Evolutionary conservation across 176 grass and related monocot genomes (phyloP).

Genomic region (Cenchrus purpureus): DNA sequence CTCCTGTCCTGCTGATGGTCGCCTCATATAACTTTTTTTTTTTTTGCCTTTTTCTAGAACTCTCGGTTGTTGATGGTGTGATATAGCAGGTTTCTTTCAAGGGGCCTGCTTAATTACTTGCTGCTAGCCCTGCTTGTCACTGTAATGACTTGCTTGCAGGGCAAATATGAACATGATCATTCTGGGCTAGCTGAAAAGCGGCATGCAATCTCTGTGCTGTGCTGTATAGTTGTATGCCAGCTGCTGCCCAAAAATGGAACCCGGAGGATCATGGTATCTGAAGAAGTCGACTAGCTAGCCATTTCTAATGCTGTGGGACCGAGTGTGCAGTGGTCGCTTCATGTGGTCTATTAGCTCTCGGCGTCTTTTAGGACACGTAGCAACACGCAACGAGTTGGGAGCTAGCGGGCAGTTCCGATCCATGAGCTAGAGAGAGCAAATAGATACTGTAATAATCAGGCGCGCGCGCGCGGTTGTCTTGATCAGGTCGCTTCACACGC

Average conservation of each 20-base stretch:
- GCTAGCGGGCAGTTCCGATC: neutral
- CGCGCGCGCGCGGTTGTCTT: neutral
- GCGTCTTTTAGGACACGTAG: neutral
- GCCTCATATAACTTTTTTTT: neutral
- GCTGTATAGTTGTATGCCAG: no score
- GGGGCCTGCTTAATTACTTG: neutral
- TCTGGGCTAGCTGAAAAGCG: neutral
- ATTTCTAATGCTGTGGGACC: neutral
- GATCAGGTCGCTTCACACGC: slow-evolving; percentile 20
- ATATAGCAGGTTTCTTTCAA: neutral
- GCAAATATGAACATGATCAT: neutral
- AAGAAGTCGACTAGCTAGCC: no score
- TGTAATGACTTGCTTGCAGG: neutral
- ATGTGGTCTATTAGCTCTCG: neutral
- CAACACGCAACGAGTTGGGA: neutral
- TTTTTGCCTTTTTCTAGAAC: neutral
- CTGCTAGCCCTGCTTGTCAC: neutral
- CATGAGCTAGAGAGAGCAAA: neutral
- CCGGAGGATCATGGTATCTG: no score
- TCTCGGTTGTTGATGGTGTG: neutral
- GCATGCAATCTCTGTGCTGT: neutral
- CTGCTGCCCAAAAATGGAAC: no score
- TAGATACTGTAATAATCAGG: neutral
- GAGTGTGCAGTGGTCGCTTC: neutral
- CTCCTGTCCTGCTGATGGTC: neutral